Base-by-base conservation (phyloP, 345 rosid genomes). In the Aegle marmelos region DNA sequence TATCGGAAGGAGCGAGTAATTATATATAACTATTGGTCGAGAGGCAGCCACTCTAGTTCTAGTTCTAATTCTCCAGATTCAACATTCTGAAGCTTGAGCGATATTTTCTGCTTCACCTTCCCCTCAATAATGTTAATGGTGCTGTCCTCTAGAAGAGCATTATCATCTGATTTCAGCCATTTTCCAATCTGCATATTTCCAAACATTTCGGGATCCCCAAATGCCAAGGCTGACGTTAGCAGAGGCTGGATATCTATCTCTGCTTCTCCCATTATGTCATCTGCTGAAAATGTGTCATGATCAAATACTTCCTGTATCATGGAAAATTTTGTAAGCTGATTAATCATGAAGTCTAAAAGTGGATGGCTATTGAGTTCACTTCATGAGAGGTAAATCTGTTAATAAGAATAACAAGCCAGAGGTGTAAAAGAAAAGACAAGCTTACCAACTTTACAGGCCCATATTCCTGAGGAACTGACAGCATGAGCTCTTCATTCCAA, bases 181-280 rank as follows among this genome's bases (percentile, higher is more conserved):
- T 97, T 97, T 8, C 98, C 98, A 2, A 96, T 96, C 85, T 97
- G 98, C 98, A 97, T 94, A 68, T 94, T 79, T 70, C 92, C 95
- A 73, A 90, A 94, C 97, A 91, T 91, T 78, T 87, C 93, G 0
- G 98, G 94, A 76, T 94, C 91, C 24, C 99, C 98, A 56, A 79
- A 94, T 16, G 97, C 95, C 98, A 93, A 89, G n/a, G 99, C 98
- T 7, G 99, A 90, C 76, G 93, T 89, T 78, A 93, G 86, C 86
- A 97, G 71, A 6, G 98, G 98, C 77, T 93, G 99, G 82, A 97
- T 85, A 87, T 94, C 99, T 1, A 97, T 80, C 85, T 87, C 93
- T 17, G 98, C 99, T 83, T 93, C 98, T 74, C 99, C 98, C 99
- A 97, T 97, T 88, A 97, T 90, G 87, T 97, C 99, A 75, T 97